Evolutionary conservation across 345 rosid species (phyloP), one percentile per base, ranked within the genome.

Genomic region (Corymbia maculata): DNA sequence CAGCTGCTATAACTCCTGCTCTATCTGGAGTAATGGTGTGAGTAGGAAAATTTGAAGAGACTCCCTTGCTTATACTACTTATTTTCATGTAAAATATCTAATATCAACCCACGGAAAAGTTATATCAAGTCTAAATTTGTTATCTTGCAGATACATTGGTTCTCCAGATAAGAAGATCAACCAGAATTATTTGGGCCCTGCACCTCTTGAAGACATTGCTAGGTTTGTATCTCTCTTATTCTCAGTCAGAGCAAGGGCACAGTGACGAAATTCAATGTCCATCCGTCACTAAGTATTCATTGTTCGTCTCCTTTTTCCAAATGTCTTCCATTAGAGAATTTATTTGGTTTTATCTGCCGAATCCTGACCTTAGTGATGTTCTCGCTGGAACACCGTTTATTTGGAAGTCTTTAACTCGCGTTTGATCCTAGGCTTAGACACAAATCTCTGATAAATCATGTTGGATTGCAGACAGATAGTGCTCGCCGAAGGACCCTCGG

Each of bases 401-500:
- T 55, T 55, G 5, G 86, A 2, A 52, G 36, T 52, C 57, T 85
- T 85, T 51, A 19, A 28, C 13, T 85, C 42, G 0, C 52, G 3
- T 52, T 85, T 51, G 86, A 49, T 85, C 44, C 28, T 85, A 30
- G 87, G 44, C 22, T 51, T 0, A 13, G 11, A 57, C 50, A 7
- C 70, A n/a, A 10, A 19, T 32, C 22, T 52, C 79, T 55, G 8
- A 75, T 21, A 21, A 36, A n/a, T 61, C 13, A 0, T n/a, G 17
- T 66, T 61, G 88, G 26, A 13, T 30, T 85, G 89, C 91, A 97
- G 98, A 87, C 98, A 97, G 91, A 95, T 97, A 51, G 90, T 93
- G 88, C 85, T 89, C 28, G 96, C 98, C 7, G 86, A 93, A 94
- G 99, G 99, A 82, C 99, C 99, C 49, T 97, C 99, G 26, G 99